phyloP scores from a whole-genome alignment of 352 stramenopile species.

The Pythium vanterpoolii region DNA sequence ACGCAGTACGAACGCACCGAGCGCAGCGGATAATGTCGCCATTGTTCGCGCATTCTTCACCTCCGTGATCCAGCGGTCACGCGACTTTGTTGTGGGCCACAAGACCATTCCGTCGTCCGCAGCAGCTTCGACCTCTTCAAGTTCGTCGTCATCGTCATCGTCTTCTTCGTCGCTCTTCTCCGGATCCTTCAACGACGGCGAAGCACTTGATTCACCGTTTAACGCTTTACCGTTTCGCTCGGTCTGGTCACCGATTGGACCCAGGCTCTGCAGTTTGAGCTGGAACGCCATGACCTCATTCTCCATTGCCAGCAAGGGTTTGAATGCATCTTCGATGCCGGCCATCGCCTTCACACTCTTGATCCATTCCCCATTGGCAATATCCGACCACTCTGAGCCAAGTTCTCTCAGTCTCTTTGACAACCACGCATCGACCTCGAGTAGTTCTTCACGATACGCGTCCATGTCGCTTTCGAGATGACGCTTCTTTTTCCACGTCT shows the following conservation, averaged over 20 bases:
- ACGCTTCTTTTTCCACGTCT: conserved; percentile 47
- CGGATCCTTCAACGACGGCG: conserved; percentile 28
- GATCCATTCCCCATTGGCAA: conserved; percentile 44
- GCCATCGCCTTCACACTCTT: conserved; percentile 36
- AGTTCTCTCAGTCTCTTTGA: conserved; percentile 56
- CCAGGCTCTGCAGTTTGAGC: conserved; percentile 25
- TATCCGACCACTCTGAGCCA: conserved; percentile 60
- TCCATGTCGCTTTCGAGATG: conserved; percentile 39
- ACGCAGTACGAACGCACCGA: conserved; percentile 66
- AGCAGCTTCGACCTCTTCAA: conserved; percentile 47
- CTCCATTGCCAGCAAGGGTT: conserved; percentile 53
- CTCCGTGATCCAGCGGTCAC: conserved; percentile 64
- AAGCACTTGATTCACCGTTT: conserved; percentile 3
- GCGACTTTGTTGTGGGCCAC: conserved; percentile 71
- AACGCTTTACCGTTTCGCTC: conserved; percentile 17
- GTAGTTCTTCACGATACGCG: conserved; percentile 51
- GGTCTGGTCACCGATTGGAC: conserved; percentile 6
- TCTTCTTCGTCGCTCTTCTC: conserved; percentile 74
- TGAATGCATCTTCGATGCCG: conserved; percentile 36
- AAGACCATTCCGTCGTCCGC: conserved; percentile 58
- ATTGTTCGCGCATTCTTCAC: conserved; percentile 55
- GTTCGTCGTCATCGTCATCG: conserved; percentile 71
- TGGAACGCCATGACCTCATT: conserved; percentile 61
- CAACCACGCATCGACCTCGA: conserved; percentile 60
- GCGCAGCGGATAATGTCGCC: conserved; percentile 46